These are phyloP conservation scores for Metarhizium guizhouense DNA, from an alignment of 2,329 filamentous ascomycete genomes.

Conservation along the genomic window DNA sequence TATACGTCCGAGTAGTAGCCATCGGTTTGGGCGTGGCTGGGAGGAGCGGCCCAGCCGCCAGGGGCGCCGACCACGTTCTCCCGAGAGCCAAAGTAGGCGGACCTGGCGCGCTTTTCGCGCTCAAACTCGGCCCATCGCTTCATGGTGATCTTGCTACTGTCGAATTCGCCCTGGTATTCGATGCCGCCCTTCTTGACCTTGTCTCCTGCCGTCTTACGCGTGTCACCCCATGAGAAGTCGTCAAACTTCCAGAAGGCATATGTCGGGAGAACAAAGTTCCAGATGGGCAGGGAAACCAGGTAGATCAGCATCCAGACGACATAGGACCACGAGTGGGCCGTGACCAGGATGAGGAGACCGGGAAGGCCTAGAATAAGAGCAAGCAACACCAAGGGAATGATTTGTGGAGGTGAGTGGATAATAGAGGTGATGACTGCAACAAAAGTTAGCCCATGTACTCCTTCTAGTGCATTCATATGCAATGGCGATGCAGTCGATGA, in stretches of 20 bases:
- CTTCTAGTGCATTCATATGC: neutral
- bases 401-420: slow-evolving; percentile 63
- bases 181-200: slow-evolving; percentile 79
- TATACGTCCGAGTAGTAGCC: slow-evolving; percentile 47
- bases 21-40: slow-evolving; percentile 39
- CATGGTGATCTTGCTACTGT: slow-evolving; percentile 98
- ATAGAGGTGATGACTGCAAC: slow-evolving; percentile 76
- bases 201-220: slow-evolving; percentile 87
- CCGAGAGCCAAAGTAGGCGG: slow-evolving; percentile 41
- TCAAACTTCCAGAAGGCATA: slow-evolving; percentile 99
- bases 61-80: slow-evolving; percentile 38
- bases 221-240: slow-evolving; percentile 99
- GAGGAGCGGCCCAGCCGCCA: slow-evolving; percentile 34
- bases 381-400: slow-evolving; percentile 85
- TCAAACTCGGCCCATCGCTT: slow-evolving; percentile 98
- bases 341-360: slow-evolving; percentile 82
- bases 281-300: slow-evolving; percentile 82
- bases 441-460: slow-evolving; percentile 1
- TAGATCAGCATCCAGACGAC: slow-evolving; percentile 97
- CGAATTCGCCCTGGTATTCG: slow-evolving; percentile 91
- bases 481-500: neutral
- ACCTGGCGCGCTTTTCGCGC: slow-evolving; percentile 45
- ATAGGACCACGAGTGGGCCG: slow-evolving; percentile 87
- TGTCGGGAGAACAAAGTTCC: slow-evolving; percentile 91
- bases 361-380: slow-evolving; percentile 89